Evolutionary conservation across 192 early-diverging fungal genomes (phyloP).

Genomic region (Coemansia sp.): DNA sequence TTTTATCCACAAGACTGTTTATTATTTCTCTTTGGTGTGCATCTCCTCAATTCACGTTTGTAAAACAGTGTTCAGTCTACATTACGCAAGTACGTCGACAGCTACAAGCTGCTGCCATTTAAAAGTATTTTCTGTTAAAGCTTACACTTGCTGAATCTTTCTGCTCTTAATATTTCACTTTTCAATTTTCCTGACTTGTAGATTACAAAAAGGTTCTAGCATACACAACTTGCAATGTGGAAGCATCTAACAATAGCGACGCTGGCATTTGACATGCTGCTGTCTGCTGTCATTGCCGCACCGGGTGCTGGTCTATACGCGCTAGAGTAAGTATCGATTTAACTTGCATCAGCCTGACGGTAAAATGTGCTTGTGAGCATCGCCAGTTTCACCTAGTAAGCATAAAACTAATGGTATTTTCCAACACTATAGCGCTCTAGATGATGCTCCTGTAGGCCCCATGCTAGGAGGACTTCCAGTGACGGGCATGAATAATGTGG

Average conservation of each 20-base stretch:
- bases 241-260: slow-evolving; percentile 40
- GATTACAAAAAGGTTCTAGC: not conserved
- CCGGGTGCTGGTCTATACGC: slow-evolving; percentile 10
- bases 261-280: slow-evolving; percentile 40
- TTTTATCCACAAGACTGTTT: not conserved
- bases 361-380: not conserved
- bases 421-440: not conserved
- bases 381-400: no score
- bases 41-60: not conserved
- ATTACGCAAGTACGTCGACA: no score
- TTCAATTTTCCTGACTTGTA: not conserved
- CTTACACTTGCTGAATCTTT: no score
- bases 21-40: not conserved
- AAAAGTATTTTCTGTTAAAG: no score
- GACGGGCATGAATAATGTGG: slow-evolving; percentile 26
- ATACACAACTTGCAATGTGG: slow-evolving; percentile 33
- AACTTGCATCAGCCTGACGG: not conserved
- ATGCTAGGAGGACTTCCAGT: slow-evolving; percentile 37
- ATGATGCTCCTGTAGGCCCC: not conserved
- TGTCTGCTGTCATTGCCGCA: slow-evolving; percentile 13
- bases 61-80: not conserved
- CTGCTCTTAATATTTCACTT: no score
- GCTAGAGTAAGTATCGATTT: slow-evolving; percentile 12
- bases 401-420: not conserved
- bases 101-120: not conserved